A percentile compares a stretch with the other conserved stretches of the same genome.
These are phyloP conservation scores for Cercospora sesami DNA, from an alignment of 2,329 filamentous ascomycete species.

Conservation along the genomic window DNA sequence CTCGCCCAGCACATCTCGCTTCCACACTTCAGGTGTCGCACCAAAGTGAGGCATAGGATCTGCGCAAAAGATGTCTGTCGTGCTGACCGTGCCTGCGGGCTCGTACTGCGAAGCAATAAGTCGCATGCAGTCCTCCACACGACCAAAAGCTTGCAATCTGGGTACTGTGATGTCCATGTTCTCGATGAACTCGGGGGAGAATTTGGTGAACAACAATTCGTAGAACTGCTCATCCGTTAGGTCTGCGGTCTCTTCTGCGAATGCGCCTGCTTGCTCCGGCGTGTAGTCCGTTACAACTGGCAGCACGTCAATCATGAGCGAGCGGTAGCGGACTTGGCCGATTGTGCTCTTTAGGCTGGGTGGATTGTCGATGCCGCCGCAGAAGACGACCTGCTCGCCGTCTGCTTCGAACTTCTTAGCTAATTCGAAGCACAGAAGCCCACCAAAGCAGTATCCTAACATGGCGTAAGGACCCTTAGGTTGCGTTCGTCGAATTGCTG, in stretches of 20 bases:
- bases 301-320: slow-evolving; percentile 26
- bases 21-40: slow-evolving; percentile 21
- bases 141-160: slow-evolving; percentile 24
- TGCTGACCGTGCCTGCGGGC: slow-evolving; percentile 17
- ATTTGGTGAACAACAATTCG: slow-evolving; percentile 24
- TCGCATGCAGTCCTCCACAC: slow-evolving; percentile 28
- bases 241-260: slow-evolving; percentile 23
- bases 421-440: slow-evolving; percentile 54
- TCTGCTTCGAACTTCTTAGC: slow-evolving; percentile 48
- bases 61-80: slow-evolving; percentile 25
- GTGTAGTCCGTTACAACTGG: slow-evolving; percentile 26
- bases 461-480: slow-evolving; percentile 55
- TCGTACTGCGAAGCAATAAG: slow-evolving; percentile 24
- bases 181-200: slow-evolving; percentile 28
- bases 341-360: slow-evolving; percentile 47
- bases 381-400: slow-evolving; percentile 43
- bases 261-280: slow-evolving; percentile 19
- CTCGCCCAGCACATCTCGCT: slow-evolving; percentile 23
- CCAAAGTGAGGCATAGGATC: slow-evolving; percentile 28
- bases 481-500: slow-evolving; percentile 46
- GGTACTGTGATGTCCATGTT: slow-evolving; percentile 28
- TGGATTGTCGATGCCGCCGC: slow-evolving; percentile 51
- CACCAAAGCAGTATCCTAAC: slow-evolving; percentile 55
- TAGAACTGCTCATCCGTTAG: slow-evolving; percentile 27
- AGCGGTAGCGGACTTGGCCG: slow-evolving; percentile 24